Base-by-base conservation (phyloP, 2,329 filamentous ascomycete genomes). In the Fusarium buxicola region DNA sequence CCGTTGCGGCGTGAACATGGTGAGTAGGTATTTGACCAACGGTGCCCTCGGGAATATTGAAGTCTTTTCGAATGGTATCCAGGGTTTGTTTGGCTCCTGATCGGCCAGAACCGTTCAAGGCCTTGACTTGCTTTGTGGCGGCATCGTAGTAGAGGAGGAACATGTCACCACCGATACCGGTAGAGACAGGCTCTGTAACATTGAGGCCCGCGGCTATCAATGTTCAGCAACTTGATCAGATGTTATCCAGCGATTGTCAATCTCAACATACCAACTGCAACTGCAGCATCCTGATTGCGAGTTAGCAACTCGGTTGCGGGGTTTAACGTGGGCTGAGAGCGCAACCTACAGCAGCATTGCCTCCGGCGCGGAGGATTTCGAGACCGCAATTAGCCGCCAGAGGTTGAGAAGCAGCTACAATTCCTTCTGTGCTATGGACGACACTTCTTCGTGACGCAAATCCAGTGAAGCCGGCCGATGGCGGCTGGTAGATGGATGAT, bases 141-240 rank as follows among this genome's bases (percentile, higher is more conserved):
- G 92, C 92, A 73, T 96, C 86, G 80, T 94, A 98, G 82, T 87
- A 97, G 31, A 98, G 86, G 76, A 94, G 94, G 79, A 98, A 99
- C 88, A 97, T 93, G 78, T 99, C 95, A 62, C 95, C 95, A 55
- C 95, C 95, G 58, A 99, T 97, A 35, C 95, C 95, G 1, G 95
- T 98, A 7, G 91, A 95, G 57, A 89, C 88, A 8, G 95, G 95
- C 74, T 99, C 95, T 1, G 94, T 97, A 73, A 98, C 86, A 77
- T 97, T 98, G 54, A 99, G 82, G 6, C 89, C 93, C 28, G 95
- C 95, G 39, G 95, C 94, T 92, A 55, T 5, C 3, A 6, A 5
- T 5, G 0, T n/a, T 25, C 47, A 58, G 45, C 28, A 13, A 34
- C 28, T 7, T 2, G 2, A 16, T 9, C 12, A 12, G 1, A 4